Conservation (phyloP, 2,329 filamentous ascomycete species). For the Rugonectria rugulosa region DNA sequence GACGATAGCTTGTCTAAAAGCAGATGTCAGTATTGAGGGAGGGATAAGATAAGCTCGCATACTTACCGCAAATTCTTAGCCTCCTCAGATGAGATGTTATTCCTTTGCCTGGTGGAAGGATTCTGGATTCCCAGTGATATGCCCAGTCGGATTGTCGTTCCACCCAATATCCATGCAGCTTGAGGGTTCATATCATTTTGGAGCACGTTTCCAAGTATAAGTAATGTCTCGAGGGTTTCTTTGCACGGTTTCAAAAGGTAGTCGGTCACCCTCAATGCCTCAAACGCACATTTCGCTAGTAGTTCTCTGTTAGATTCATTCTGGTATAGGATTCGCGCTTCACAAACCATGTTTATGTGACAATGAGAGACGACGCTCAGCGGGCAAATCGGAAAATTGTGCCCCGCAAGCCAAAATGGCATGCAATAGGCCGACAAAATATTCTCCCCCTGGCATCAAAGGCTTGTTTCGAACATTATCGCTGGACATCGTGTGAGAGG, state of each 20-base stretch:
- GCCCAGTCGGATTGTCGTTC: slow-evolving; percentile 26
- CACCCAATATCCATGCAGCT: slow-evolving; percentile 29
- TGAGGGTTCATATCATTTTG: slow-evolving; percentile 32
- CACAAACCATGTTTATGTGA: slow-evolving; percentile 18
- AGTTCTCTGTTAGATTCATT: background rate
- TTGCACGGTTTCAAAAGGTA: slow-evolving; percentile 24
- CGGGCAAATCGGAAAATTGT: slow-evolving; percentile 27
- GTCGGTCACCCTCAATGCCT: slow-evolving; percentile 15
- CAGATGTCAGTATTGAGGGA: background rate
- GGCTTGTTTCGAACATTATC: background rate
- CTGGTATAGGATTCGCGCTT: rapidly evolving
- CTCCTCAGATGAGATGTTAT: no score
- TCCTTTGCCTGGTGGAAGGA: no score
- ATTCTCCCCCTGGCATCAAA: background rate
- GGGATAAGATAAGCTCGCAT: rapidly evolving
- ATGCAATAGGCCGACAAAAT: slow-evolving; percentile 28
- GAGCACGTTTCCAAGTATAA: slow-evolving; percentile 28
- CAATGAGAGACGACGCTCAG: background rate
- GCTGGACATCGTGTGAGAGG: background rate
- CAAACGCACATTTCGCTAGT: slow-evolving; percentile 14
- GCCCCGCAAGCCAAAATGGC: slow-evolving; percentile 30
- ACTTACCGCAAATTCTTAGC: slow-evolving; percentile 19
- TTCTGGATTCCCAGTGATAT: slow-evolving; percentile 28
- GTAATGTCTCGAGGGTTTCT: slow-evolving; percentile 21
- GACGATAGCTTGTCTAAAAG: slow-evolving; percentile 23